A percentile compares a stretch with the other conserved stretches of the same genome.
Evolutionary conservation across 306 rosid species (phyloP).

Genomic region (Oemleria cerasiformis): DNA sequence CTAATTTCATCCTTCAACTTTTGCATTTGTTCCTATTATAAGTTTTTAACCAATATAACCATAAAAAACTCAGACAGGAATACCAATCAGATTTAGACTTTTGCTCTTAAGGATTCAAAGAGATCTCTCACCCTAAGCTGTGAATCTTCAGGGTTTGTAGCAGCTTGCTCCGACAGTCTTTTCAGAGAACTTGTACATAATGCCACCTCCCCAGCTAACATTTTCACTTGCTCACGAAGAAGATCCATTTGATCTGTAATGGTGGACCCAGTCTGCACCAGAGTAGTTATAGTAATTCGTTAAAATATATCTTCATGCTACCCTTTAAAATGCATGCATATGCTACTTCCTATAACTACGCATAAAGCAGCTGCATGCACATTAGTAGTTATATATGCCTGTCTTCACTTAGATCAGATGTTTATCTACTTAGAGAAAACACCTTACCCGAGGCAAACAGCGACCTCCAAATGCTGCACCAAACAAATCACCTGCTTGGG

Average conservation of each 20-base stretch:
- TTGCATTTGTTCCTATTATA: conserved; percentile 55
- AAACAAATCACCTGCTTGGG: conserved; percentile 86
- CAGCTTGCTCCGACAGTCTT: conserved; percentile 75
- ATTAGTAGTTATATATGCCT: not conserved
- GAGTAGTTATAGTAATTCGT: conserved; percentile 16
- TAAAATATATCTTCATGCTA: conserved; percentile 8
- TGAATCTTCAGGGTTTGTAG: conserved; percentile 58
- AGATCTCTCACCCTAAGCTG: conserved; percentile 54
- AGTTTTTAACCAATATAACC: conserved; percentile 16
- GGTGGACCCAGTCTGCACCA: conserved; percentile 72
- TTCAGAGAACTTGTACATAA: conserved; percentile 75
- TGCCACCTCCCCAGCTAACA: conserved; percentile 92
- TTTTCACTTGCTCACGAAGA: conserved; percentile 80
- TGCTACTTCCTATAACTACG: not conserved
- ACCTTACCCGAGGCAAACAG: conserved; percentile 54
- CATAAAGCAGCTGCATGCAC: not conserved
- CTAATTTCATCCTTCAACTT: conserved; percentile 71
- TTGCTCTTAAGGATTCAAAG: conserved; percentile 20
- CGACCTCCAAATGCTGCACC: conserved; percentile 50
- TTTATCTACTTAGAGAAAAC: not conserved
- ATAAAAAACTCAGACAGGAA: conserved; percentile 26
- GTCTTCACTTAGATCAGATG: not conserved
- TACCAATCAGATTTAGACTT: conserved; percentile 15
- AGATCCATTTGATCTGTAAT: conserved; percentile 89
- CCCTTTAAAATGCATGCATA: not conserved